phyloP scores from a whole-genome alignment of 176 grass and related monocot species.

The Puccinellia tenuiflora region DNA sequence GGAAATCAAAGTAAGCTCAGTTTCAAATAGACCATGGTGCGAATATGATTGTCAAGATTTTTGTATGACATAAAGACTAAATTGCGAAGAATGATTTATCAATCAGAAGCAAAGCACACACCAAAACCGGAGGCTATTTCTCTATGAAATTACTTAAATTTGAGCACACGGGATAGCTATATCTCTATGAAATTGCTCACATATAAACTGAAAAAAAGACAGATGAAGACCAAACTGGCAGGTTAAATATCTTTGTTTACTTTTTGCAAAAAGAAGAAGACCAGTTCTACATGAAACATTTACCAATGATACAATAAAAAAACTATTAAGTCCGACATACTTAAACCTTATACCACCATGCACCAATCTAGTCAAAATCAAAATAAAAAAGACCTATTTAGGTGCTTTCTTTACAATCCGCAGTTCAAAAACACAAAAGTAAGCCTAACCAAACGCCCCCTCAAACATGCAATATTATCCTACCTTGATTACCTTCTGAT shows the following conservation, averaged over 20 bases:
- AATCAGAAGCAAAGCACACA: background rate
- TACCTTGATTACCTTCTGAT: conserved; percentile 48
- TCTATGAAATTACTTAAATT: background rate
- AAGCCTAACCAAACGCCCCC: background rate
- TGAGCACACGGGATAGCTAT: background rate
- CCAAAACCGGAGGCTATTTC: background rate
- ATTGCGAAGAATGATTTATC: background rate
- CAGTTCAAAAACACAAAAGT: too few species aligned
- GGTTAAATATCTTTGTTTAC: background rate
- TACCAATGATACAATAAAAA: background rate
- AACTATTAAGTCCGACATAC: background rate
- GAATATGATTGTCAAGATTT: background rate
- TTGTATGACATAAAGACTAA: background rate
- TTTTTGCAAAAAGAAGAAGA: background rate
- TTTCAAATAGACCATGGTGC: background rate
- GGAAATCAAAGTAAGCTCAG: conserved; percentile 5
- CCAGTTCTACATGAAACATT: background rate
- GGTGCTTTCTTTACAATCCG: too few species aligned
- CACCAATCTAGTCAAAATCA: too few species aligned
- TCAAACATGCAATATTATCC: background rate
- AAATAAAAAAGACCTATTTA: too few species aligned
- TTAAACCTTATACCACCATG: background rate
- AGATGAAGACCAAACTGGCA: background rate
- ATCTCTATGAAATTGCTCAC: background rate
- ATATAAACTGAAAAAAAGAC: background rate